Percentiles rank a stretch among this genome's conserved stretches.
Conservation (phyloP, 176 grass and related monocot genomes). For the Triticum urartu region DNA sequence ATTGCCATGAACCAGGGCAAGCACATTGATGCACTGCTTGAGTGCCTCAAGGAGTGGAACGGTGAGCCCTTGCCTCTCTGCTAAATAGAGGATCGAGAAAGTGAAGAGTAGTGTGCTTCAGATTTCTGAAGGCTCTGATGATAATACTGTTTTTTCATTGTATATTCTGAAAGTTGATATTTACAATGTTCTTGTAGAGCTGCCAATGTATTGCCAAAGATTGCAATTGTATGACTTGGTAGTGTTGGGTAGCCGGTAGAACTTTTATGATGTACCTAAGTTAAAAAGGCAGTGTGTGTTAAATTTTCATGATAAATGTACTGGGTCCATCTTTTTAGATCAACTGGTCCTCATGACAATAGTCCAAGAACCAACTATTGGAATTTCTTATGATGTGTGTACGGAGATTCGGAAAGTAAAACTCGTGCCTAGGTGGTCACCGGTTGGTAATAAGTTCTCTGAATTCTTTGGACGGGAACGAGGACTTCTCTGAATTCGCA, state of each 20-base stretch:
- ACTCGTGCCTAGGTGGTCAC: neutral
- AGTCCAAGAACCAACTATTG: neutral
- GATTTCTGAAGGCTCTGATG: neutral
- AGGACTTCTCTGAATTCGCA: neutral
- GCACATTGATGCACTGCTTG: slow-evolving; percentile 61
- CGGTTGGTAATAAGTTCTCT: neutral
- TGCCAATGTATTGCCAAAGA: too few relatives aligned
- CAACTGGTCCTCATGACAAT: too few relatives aligned
- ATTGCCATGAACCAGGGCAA: slow-evolving; percentile 51
- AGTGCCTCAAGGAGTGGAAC: slow-evolving; percentile 78
- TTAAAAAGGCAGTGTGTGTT: neutral
- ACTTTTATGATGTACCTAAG: too few relatives aligned
- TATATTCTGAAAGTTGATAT: too few relatives aligned
- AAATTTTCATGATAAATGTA: neutral
- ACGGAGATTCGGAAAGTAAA: neutral
- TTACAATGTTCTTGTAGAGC: too few relatives aligned
- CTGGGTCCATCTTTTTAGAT: neutral
- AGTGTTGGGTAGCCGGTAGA: too few relatives aligned
- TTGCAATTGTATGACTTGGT: too few relatives aligned
- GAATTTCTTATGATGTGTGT: neutral
- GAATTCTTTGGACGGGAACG: too few relatives aligned
- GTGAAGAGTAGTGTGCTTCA: neutral
- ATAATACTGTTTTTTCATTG: neutral
- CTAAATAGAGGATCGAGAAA: slow-evolving; percentile 3
- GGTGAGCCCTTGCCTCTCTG: slow-evolving; percentile 58